Base-by-base conservation (phyloP, 2,329 filamentous ascomycete species). In the Talaromyces sp. region DNA sequence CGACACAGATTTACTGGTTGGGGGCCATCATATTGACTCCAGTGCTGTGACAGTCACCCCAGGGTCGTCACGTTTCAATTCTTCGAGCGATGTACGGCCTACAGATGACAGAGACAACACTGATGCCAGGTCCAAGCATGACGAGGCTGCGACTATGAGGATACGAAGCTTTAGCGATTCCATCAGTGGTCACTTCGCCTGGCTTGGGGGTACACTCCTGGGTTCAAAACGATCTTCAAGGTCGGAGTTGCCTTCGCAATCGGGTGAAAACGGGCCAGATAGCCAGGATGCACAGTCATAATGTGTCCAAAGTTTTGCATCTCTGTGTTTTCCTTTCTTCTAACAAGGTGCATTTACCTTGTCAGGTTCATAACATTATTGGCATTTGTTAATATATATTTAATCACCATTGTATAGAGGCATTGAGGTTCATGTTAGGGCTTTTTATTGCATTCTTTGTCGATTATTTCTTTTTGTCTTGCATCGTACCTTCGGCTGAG, bases 101-200 rank as follows among this genome's bases (percentile, higher is more conserved):
- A 6, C 51, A 54, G 45, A 65, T 19, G 58, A 8, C 47, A 40
- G 25, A n/a, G 17, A 53, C 2, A 40, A 47, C 43, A 65, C 58
- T 6, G 54, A 58, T 13, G 66, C 61, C 29, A 67, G 65, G 11
- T 25, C 67, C 10, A 61, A 69, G 8, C 67, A 72, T 38, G 69
- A 73, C 51, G 40, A 45, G 6, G 69, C 70, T 45, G 25, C 65
- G 22, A 67, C 66, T 2, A 71, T 67, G 11, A 73, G 75, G 17
- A 67, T 77, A 6, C 75, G 76, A 64, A 78, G 76, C 61, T 68
- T 78, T 11, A 78, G 76, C 64, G 76, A 78, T 67, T 77, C 76
- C 1, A 75, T 74, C 75, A 74, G 69, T 29, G 76, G 72, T 53
- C 72, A 75, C 0, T 67, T 78, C 17, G 72, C 75, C 10, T 78